Evolutionary conservation across 805 yeast species (phyloP).

Genomic region (Candida andamanensis): DNA sequence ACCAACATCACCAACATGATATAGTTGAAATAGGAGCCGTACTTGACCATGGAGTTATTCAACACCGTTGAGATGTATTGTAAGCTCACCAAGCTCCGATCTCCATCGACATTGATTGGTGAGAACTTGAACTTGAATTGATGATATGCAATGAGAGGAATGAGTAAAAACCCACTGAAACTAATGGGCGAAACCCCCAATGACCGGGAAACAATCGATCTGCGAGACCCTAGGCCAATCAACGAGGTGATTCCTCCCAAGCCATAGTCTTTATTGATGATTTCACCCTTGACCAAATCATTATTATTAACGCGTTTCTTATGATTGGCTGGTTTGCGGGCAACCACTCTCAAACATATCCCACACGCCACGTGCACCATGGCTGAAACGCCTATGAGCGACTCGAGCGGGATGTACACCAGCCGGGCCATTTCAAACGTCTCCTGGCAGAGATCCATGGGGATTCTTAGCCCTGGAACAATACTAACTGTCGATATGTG

Average conservation of each 20-base stretch:
- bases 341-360: conserved; percentile 34
- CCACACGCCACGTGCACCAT: conserved; percentile 53
- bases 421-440: conserved; percentile 56
- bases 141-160: conserved; percentile 45
- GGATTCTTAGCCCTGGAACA: conserved; percentile 44
- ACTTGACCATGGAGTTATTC: conserved; percentile 11
- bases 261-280: conserved; percentile 45
- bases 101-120: conserved; percentile 60
- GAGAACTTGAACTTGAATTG: conserved; percentile 40
- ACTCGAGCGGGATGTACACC: conserved; percentile 58
- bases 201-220: conserved; percentile 37
- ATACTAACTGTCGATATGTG: conserved; percentile 53
- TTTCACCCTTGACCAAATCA: conserved; percentile 8
- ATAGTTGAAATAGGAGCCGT: conserved; percentile 24
- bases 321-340: conserved; percentile 7
- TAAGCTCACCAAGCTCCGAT: conserved; percentile 51
- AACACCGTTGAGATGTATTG: conserved; percentile 35
- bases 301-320: conserved; percentile 9
- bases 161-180: conserved; percentile 53
- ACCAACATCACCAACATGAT: conserved; percentile 19
- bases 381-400: conserved; percentile 42
- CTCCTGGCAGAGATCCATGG: conserved; percentile 47
- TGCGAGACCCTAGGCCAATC: conserved; percentile 50
- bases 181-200: conserved; percentile 53
- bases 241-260: conserved; percentile 58